These are phyloP conservation scores for Mentha longifolia DNA, from an alignment of 257 asterid species.

Conservation along the genomic window DNA sequence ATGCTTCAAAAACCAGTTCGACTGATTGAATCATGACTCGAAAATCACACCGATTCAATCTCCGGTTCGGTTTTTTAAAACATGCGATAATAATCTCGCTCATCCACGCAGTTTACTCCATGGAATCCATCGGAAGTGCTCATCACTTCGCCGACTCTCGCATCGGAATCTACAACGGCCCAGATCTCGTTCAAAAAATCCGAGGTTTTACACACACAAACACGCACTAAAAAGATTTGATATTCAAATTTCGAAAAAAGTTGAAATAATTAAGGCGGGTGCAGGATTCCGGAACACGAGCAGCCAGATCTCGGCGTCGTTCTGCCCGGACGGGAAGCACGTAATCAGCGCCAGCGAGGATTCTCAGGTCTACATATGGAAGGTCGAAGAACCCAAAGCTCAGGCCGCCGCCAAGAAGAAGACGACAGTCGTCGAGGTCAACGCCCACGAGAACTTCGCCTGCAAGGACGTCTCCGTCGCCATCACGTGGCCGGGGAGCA, in stretches of 20 bases:
- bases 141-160: slow-evolving; percentile 94
- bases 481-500: slow-evolving; percentile 89
- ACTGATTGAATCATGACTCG: too few species aligned
- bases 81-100: too few species aligned
- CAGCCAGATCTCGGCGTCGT: slow-evolving; percentile 91
- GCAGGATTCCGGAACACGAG: slow-evolving; percentile 80
- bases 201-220: slow-evolving; percentile 49
- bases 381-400: slow-evolving; percentile 54
- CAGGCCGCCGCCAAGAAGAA: slow-evolving; percentile 24
- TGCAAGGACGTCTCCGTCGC: slow-evolving; percentile 93
- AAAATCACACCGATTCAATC: too few species aligned
- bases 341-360: slow-evolving; percentile 91
- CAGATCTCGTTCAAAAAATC: slow-evolving; percentile 81
- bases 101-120: slow-evolving; percentile 93
- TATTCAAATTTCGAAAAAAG: too few species aligned
- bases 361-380: slow-evolving; percentile 85
- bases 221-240: neutral
- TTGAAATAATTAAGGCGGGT: too few species aligned
- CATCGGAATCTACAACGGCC: slow-evolving; percentile 76
- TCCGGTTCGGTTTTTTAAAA: too few species aligned
- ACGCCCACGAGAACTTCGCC: slow-evolving; percentile 66
- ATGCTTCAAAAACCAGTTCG: too few species aligned
- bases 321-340: slow-evolving; percentile 78
- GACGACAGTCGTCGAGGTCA: neutral
- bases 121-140: slow-evolving; percentile 92